A percentile compares a stretch with the other conserved stretches of the same genome.
Conservation (phyloP, 495 filamentous ascomycete genomes). For the Glarea lozoyensis region DNA sequence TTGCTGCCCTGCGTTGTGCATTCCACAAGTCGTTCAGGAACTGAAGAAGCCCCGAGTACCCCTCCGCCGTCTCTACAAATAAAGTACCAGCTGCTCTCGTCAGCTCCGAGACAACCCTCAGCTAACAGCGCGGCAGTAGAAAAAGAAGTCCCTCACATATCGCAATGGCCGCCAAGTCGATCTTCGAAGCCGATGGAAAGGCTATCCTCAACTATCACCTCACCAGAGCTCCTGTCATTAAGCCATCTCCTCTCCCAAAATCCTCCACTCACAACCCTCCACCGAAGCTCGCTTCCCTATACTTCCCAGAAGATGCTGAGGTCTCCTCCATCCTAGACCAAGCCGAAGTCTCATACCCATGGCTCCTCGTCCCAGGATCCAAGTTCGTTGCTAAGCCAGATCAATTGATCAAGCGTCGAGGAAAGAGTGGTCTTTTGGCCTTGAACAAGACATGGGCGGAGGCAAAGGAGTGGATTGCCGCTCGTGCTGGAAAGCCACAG, state of each 20-base stretch:
- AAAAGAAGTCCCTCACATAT: slow-evolving; percentile 16
- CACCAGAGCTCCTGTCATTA: slow-evolving; percentile 94
- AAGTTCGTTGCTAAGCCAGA: slow-evolving; percentile 99
- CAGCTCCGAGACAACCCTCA: background rate
- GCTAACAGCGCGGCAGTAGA: slow-evolving; percentile 7
- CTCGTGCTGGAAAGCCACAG: slow-evolving; percentile 80
- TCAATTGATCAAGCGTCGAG: slow-evolving; percentile 98
- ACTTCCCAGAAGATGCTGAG: slow-evolving; percentile 83
- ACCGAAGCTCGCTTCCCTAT: slow-evolving; percentile 78
- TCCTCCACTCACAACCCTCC: slow-evolving; percentile 85
- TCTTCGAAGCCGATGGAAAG: slow-evolving; percentile 99
- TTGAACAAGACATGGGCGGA: slow-evolving; percentile 98
- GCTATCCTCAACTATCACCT: slow-evolving; percentile 99
- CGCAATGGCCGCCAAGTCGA: slow-evolving; percentile 96
- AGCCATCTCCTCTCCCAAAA: slow-evolving; percentile 86
- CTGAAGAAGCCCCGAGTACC: background rate
- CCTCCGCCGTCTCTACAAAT: too few relatives aligned
- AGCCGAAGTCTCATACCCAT: slow-evolving; percentile 92
- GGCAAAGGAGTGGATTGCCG: slow-evolving; percentile 85
- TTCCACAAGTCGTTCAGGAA: background rate
- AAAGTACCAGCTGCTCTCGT: background rate
- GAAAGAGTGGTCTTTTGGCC: slow-evolving; percentile 93
- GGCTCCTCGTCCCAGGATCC: slow-evolving; percentile 70
- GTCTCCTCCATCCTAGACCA: slow-evolving; percentile 83
- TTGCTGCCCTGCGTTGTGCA: background rate